Percentiles rank a stretch among this genome's conserved stretches.
These are phyloP conservation scores for Pisolithus marmoratus DNA, from an alignment of 768 basidiomycete genomes.

Conservation along the genomic window DNA sequence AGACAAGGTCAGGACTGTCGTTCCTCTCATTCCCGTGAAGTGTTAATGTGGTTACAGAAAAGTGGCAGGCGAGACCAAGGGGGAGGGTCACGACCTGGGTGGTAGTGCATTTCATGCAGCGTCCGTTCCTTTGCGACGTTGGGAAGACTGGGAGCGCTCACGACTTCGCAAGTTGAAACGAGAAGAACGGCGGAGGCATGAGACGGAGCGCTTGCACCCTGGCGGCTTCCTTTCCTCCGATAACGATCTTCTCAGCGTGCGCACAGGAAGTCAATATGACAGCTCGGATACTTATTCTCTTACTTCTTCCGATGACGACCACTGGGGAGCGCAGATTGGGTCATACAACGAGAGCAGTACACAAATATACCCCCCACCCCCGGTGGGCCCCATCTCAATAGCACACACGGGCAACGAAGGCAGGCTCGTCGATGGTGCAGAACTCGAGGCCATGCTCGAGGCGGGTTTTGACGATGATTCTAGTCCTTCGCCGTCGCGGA, in stretches of 20 bases:
- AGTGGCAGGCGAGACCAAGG: constrained; percentile 88
- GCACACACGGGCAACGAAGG: constrained; percentile 19
- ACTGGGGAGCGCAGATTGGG: constrained; percentile 94
- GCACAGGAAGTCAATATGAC: constrained; percentile 61
- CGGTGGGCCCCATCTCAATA: constrained; percentile 56
- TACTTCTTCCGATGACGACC: constrained; percentile 86
- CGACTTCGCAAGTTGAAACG: constrained; percentile 85
- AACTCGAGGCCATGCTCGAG: constrained; percentile 91
- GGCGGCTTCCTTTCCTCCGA: constrained; percentile 59
- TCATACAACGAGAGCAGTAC: constrained; percentile 85
- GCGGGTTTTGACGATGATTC: constrained; percentile 76
- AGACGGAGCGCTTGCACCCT: constrained; percentile 76
- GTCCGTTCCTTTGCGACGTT: constrained; percentile 87
- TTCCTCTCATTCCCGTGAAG: neutral
- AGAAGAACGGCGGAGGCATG: constrained; percentile 74
- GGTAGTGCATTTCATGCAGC: constrained; percentile 45
- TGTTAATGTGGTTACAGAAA: constrained; percentile 49
- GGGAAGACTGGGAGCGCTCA: constrained; percentile 99
- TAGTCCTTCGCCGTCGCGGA: constrained; percentile 40
- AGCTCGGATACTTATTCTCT: constrained; percentile 79
- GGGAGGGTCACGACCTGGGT: constrained; percentile 69
- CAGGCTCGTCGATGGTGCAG: constrained; percentile 56
- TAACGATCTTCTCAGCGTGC: constrained; percentile 56
- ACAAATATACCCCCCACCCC: constrained; percentile 82
- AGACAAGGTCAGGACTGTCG: constrained; percentile 68